Evolutionary conservation across 305 asterid genomes (phyloP), one percentile per base, ranked within the genome.

Genomic region (Rubia balearica): DNA sequence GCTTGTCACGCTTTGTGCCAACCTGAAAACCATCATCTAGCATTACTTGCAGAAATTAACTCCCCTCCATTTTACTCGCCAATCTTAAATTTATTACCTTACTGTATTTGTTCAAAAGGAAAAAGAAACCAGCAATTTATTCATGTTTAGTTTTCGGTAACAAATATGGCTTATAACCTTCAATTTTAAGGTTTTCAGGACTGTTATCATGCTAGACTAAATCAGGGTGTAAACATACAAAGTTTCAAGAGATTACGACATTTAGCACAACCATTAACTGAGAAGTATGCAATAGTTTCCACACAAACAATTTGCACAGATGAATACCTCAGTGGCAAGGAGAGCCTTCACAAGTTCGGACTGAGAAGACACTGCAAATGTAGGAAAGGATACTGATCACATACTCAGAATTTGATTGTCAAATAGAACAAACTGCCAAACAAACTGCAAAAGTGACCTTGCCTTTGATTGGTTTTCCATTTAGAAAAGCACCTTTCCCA

Each of bases 391-490:
- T 73, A 53, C 73, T 57, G 38, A 78, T 83, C 85, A 75, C 90
- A 8, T 36, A 16, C 36, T 41, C 72, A 68, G 12, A 53, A 33
- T 10, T 53, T 69, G 19, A 41, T 5, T 43, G 55, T 27, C 10
- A 40, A 62, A 81, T 55, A 10, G 17, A 36, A 38, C 19, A 60
- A 51, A 21, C 42, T 76, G 63, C 65, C 30, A 71, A 12, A 75
- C 30, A 69, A 73, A 60, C 38, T 60, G 64, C 61, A 67, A 56
- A 74, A 61, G 7, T 22, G 17, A 69, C 69, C 75, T 78, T 72
- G 84, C 99, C 92, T 83, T 82, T 88, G 78, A 89, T 91, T n/a
- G 96, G 86, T 46, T 91, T 88, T 72, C 91, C 99, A 73, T 91
- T 91, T 76, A 91, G 85, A 75, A 86, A 90, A 74, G 99, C 87